Percentiles rank a stretch among this genome's conserved stretches.
phyloP scores from a whole-genome alignment of 495 filamentous ascomycete genomes.

The Acidiella bohemica region DNA sequence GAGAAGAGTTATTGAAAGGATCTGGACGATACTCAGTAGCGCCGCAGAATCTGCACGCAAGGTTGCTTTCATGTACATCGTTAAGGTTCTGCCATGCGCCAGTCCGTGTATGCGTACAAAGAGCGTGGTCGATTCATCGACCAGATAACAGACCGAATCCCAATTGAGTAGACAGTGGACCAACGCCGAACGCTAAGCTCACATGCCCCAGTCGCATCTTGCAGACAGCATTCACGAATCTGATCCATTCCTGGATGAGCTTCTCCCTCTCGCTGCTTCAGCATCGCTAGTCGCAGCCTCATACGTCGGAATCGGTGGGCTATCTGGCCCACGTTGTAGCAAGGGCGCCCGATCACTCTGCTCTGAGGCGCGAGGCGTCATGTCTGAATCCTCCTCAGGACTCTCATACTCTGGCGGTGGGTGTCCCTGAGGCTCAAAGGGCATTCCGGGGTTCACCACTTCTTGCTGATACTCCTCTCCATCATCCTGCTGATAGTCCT shows the following conservation, averaged over 20 bases:
- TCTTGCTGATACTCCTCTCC: constrained; percentile 4
- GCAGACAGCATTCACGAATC: no score
- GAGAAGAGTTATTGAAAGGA: no score
- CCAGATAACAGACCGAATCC: no score
- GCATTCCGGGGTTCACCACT: constrained; percentile 17
- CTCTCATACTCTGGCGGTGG: constrained; percentile 32
- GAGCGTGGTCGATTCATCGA: no score
- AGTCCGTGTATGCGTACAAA: no score
- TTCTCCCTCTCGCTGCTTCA: constrained; percentile 13
- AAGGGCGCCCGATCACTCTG: constrained; percentile 8
- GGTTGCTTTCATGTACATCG: no score
- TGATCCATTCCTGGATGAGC: constrained; percentile 14
- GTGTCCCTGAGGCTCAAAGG: constrained; percentile 23
- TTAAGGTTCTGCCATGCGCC: no score
- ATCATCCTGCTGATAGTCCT: constrained; percentile 5
- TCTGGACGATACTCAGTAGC: no score
- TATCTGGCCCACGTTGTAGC: not conserved
- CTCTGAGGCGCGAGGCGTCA: constrained; percentile 8
- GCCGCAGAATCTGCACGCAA: no score
- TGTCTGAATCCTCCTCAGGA: constrained; percentile 19
- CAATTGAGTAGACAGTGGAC: not conserved
- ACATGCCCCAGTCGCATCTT: no score
- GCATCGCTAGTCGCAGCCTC: constrained; percentile 23
- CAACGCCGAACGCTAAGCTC: constrained; percentile 5
- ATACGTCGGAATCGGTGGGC: constrained; percentile 29